Evolutionary conservation across 495 filamentous ascomycete genomes (phyloP), one percentile per base, ranked within the genome.

Genomic region (Immersiella caudata): DNA sequence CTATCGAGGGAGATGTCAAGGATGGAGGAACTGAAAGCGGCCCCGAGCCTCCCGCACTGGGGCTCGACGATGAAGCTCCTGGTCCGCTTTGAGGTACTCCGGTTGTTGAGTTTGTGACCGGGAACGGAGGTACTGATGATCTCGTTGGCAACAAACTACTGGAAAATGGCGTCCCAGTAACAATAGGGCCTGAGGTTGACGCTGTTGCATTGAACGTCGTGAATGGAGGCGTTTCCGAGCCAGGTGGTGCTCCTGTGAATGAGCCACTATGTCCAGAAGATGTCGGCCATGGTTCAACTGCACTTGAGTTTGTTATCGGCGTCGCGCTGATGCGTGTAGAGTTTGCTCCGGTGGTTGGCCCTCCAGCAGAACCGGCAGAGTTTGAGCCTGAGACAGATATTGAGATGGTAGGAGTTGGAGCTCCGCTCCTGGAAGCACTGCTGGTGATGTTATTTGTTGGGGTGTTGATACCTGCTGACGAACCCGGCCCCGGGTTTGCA

Each of bases 21-120:
- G 40, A 46, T 18, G 14, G 5, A 2, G 25, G 57, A 14, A 55
- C 16, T 6, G 57, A 33, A 18, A 7, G n/a, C 12, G 57, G 14
- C 18, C 9, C 57, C n/a, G 26, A 20, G 4, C 25, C n/a, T 22
- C 52, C 52, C 3, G n/a, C 26, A 26, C 57, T n/a, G 27, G 57
- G 6, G 8, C 12, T 22, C 51, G 60, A 35, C 9, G n/a, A 51
- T 51, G 61, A 56, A 6, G 7, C 56, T 1, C 60, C 60, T 57
- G 20, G 12, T 25, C 29, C 33, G 3, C 66, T 25, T 22, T 2
- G 6, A 3, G 66, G 20, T n/a, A 52, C 16, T 2, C 21, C 27
- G 16, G 65, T 57, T 18, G 26, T 73, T 9, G 65, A 69, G 25
- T 61, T 65, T 46, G 66, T 29, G 36, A 55, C 46, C 22, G 74